phyloP scores from a whole-genome alignment of 2,329 filamentous ascomycete species.

The Gaeumannomyces sp. region DNA sequence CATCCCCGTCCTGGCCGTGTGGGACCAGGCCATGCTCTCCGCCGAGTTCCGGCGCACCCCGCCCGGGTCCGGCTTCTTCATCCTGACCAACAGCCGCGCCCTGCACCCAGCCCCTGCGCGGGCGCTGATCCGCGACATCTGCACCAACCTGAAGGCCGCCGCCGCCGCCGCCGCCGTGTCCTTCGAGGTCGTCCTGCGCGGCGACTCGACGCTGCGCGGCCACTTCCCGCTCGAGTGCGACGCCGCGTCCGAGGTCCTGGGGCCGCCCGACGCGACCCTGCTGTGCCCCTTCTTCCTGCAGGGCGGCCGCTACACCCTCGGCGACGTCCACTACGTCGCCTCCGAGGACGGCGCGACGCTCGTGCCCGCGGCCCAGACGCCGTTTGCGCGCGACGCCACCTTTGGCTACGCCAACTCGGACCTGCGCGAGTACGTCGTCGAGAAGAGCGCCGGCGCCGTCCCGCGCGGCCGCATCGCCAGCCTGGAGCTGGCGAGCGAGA shows the following conservation, averaged over 20 bases:
- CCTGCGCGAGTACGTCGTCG: conserved; percentile 44
- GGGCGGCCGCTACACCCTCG: conserved; percentile 50
- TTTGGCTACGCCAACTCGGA: conserved; percentile 52
- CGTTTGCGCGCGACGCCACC: conserved; percentile 50
- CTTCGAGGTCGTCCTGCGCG: conserved; percentile 50
- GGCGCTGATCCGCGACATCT: conserved; percentile 43
- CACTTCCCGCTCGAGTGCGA: conserved; percentile 87
- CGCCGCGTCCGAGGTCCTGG: conserved; percentile 43
- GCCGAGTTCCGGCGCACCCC: conserved; percentile 34
- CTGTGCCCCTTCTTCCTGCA: conserved; percentile 54
- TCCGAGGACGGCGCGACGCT: conserved; percentile 36
- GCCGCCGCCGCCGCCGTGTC: conserved; percentile 29
- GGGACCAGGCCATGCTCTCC: conserved; percentile 38
- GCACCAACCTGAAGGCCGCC: conserved; percentile 39
- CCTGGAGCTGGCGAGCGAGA: conserved; percentile 37
- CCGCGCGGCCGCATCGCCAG: conserved; percentile 31
- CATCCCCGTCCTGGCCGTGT: conserved; percentile 48
- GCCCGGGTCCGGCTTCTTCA: conserved; percentile 46
- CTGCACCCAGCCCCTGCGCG: conserved; percentile 42
- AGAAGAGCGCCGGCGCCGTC: conserved; percentile 43
- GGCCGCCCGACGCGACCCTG: conserved; percentile 44
- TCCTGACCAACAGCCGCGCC: conserved; percentile 53
- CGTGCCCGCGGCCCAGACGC: conserved; percentile 46
- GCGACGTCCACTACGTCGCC: conserved; percentile 52
- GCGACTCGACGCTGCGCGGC: conserved; percentile 68